Evolutionary conservation across 352 stramenopile genomes (phyloP), one percentile per base, ranked within the genome.

Genomic region (Pythium aquatile): DNA sequence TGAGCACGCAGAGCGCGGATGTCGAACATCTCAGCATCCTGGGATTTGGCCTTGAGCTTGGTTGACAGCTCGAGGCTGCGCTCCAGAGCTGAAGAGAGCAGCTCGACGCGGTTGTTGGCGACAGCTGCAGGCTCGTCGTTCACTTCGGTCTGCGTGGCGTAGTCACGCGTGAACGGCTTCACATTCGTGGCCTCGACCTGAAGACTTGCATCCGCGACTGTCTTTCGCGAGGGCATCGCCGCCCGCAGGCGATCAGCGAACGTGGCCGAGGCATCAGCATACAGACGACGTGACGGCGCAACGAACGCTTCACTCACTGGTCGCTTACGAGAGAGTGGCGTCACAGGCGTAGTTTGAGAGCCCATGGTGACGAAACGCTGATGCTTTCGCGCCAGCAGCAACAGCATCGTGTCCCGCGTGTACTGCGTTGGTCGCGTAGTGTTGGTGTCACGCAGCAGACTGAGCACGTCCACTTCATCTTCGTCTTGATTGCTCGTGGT

Each of bases 21-120:
- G 16, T 65, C 60, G 2, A 77, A 46, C 1, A 60, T 68, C 46
- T 90, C 81, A n/a, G 63, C 66, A n/a, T 82, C 72, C 32, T 84
- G 65, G 0, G 69, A 73, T 51, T 82, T 86, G 37, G 13, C 24
- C 42, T 72, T 78, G 16, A 87, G 68, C 63, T 79, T 63, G n/a
- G 66, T 75, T 0, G 66, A 66, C 32, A 76, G 57, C 5, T 44
- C 26, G 42, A 90, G 66, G 26, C 69, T 84, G 5, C 78, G 54
- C 17, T 78, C 63, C 14, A 87, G 29, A 3, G 69, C 76, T 4
- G 70, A 73, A 10, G 65, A 62, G 6, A 88, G 67, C 3, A 69
- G 57, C 2, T 35, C 32, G 13, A 55, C 28, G 9, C 58, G 64
- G 28, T 32, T 11, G 24, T 9, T 7, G 46, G 2, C 5, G 24